phyloP scores from a whole-genome alignment of 2,329 filamentous ascomycete genomes.

The Neospermospora avenae region DNA sequence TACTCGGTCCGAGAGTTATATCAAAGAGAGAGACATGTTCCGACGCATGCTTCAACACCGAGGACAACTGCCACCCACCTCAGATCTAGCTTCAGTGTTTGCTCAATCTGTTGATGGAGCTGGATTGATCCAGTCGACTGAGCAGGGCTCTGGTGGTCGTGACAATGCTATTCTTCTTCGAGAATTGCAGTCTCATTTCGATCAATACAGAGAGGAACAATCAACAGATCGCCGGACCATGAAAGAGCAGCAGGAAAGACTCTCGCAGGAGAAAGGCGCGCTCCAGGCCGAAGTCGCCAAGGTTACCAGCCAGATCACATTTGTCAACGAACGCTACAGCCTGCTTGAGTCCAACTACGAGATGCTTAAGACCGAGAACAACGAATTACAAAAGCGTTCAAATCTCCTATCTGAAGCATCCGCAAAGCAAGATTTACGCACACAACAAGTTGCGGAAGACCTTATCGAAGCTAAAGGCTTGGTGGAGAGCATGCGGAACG shows the following conservation, averaged over 20 bases:
- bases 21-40: constrained; percentile 97
- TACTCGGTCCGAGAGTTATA: constrained; percentile 85
- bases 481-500: constrained; percentile 82
- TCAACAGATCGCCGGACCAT: constrained; percentile 76
- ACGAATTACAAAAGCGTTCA: constrained; percentile 79
- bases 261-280: constrained; percentile 77
- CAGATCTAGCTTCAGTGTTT: constrained; percentile 65
- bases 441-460: constrained; percentile 90
- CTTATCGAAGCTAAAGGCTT: constrained; percentile 80
- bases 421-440: constrained; percentile 84
- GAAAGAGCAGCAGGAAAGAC: constrained; percentile 77
- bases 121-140: constrained; percentile 56
- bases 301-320: constrained; percentile 73
- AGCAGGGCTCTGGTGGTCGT: constrained; percentile 52
- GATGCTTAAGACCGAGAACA: constrained; percentile 80
- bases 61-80: constrained; percentile 55
- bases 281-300: constrained; percentile 81
- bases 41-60: constrained; percentile 84
- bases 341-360: constrained; percentile 87
- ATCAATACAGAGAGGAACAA: constrained; percentile 83
- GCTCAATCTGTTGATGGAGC: constrained; percentile 66
- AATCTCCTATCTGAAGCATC: constrained; percentile 75
- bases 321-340: constrained; percentile 80
- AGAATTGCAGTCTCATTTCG: constrained; percentile 86
- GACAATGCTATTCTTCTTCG: constrained; percentile 77